Conservation (phyloP, 352 stramenopile genomes). For the Phytophthora brassicae region DNA sequence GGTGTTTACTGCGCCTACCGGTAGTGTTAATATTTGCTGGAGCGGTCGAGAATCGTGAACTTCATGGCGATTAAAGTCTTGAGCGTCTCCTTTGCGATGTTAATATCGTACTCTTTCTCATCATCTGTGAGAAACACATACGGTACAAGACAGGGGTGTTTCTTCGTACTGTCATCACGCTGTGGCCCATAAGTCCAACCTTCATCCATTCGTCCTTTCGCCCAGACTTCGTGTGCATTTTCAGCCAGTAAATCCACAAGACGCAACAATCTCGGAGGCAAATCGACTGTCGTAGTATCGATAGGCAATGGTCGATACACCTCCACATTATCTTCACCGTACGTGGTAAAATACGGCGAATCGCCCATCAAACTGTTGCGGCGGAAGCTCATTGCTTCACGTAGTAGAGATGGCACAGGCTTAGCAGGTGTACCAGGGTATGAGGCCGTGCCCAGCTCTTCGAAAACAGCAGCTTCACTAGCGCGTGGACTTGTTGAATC, state of each 20-base stretch:
- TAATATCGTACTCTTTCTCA: conserved; percentile 89
- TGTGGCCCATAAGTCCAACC: conserved; percentile 84
- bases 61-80: conserved; percentile 89
- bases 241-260: conserved; percentile 83
- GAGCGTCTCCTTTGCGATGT: conserved; percentile 86
- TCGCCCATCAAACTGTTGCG: conserved; percentile 79
- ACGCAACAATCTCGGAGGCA: conserved; percentile 61
- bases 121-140: conserved; percentile 90
- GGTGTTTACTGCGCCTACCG: no score
- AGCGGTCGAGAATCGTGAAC: conserved; percentile 77
- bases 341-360: conserved; percentile 75
- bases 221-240: conserved; percentile 88
- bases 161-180: conserved; percentile 76
- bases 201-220: conserved; percentile 86
- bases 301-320: conserved; percentile 77
- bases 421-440: conserved; percentile 40
- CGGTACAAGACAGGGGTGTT: conserved; percentile 83
- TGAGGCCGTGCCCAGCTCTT: conserved; percentile 30
- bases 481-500: conserved; percentile 30
- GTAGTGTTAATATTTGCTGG: conserved; percentile 59
- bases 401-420: conserved; percentile 55
- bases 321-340: conserved; percentile 58
- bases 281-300: conserved; percentile 68
- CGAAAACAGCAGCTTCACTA: conserved; percentile 30
- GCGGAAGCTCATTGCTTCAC: conserved; percentile 77